Conservation (phyloP, 2,329 filamentous ascomycete species). For the Diaporthe capsici region DNA sequence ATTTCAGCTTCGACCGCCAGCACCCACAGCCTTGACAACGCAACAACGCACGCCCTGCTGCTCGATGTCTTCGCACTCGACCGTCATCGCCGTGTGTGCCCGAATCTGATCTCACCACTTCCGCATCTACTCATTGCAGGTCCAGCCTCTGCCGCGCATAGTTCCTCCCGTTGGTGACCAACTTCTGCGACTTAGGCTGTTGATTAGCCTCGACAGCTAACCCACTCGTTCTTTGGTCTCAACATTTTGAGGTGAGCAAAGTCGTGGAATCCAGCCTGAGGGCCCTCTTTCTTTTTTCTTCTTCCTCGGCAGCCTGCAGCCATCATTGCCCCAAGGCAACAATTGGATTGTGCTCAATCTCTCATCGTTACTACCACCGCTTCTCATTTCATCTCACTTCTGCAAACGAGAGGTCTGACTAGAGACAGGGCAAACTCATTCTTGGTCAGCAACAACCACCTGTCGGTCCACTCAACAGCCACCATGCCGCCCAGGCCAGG, state of each 20-base stretch:
- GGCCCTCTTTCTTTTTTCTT: not conserved
- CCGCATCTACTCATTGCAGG: not conserved
- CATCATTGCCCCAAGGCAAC: not conserved
- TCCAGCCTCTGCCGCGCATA: not conserved
- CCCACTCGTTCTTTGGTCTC: not conserved
- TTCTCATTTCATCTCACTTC: not conserved
- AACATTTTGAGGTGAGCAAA: not conserved
- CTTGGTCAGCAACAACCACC: not conserved
- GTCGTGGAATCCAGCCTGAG: not conserved
- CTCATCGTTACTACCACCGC: not conserved
- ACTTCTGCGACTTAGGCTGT: not conserved
- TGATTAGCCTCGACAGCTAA: not conserved
- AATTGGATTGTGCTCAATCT: not conserved
- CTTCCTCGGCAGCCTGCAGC: not conserved
- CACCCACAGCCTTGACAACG: not conserved
- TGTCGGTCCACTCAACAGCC: not conserved
- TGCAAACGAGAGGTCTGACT: not conserved
- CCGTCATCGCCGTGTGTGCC: conserved; percentile 6
- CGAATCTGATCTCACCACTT: conserved; percentile 16
- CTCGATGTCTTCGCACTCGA: conserved; percentile 20
- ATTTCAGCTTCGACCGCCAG: conserved; percentile 12
- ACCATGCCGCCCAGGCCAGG: conserved; percentile 41
- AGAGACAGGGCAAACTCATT: not conserved
- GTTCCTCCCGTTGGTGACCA: not conserved
- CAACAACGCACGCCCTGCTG: not conserved